A percentile compares a stretch with the other conserved stretches of the same genome.
Conservation (phyloP, 139 green algal genomes). For the Pleodorina starrii region DNA sequence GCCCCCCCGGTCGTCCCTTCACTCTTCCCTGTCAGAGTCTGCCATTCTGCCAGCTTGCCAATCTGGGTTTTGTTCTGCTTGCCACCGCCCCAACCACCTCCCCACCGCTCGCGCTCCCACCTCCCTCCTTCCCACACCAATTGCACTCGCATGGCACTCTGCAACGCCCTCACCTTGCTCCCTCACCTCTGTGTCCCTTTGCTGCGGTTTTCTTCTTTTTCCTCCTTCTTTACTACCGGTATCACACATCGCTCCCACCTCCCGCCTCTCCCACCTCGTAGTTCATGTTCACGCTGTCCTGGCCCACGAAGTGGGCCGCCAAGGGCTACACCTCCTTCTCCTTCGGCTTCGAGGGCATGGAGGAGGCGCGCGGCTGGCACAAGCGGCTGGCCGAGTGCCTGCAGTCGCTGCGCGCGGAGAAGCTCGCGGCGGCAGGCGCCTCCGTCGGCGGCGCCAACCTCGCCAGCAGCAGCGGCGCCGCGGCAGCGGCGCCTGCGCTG, state of each 20-base stretch:
- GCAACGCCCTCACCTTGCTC: no score
- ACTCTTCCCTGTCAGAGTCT: no score
- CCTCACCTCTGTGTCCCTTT: neutral
- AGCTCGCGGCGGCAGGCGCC: neutral
- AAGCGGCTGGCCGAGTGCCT: constrained; percentile 23
- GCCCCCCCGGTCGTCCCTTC: no score
- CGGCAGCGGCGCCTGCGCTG: neutral
- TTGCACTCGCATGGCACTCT: no score
- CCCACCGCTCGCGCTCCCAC: no score
- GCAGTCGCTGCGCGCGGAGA: neutral
- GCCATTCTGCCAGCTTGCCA: no score
- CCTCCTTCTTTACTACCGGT: no score
- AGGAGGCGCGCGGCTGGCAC: constrained; percentile 53
- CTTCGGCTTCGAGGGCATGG: constrained; percentile 52
- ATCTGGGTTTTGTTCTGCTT: no score
- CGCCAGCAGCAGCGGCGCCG: neutral
- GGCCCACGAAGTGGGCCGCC: constrained; percentile 64
- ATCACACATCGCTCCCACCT: no score
- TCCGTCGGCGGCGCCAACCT: no score
- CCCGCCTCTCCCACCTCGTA: neutral
- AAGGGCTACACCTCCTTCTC: constrained; percentile 67
- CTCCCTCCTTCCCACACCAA: no score
- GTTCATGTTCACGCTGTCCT: constrained; percentile 66
- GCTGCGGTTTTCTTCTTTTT: neutral
- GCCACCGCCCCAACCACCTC: no score